phyloP scores from a whole-genome alignment of 208 protist genomes.

The Leishmania mexicana region DNA sequence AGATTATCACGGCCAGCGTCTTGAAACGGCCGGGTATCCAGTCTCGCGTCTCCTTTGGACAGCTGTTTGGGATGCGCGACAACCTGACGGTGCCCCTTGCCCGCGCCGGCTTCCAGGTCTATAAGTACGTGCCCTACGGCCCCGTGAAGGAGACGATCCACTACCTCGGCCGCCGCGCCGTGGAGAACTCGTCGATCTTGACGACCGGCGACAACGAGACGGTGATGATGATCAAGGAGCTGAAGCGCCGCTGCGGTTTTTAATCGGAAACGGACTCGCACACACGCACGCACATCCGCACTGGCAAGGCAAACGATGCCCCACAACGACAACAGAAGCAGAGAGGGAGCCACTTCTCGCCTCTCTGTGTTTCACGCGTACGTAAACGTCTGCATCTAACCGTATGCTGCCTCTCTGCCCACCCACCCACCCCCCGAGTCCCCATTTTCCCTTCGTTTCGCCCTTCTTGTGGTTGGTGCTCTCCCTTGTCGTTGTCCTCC shows the following conservation, averaged over 20 bases:
- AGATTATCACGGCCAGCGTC: conserved; percentile 71
- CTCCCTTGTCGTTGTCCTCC: background rate
- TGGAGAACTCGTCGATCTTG: conserved; percentile 94
- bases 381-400: background rate
- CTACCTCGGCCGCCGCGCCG: conserved; percentile 94
- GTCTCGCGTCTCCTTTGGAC: conserved; percentile 85
- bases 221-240: conserved; percentile 80
- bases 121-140: conserved; percentile 97
- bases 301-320: background rate
- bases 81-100: conserved; percentile 94
- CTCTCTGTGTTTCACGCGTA: background rate
- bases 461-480: background rate
- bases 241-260: conserved; percentile 61
- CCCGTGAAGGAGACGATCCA: conserved; percentile 95
- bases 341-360: background rate
- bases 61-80: conserved; percentile 97
- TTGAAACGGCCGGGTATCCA: conserved; percentile 44
- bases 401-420: background rate
- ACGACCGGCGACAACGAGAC: conserved; percentile 53
- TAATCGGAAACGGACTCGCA: background rate
- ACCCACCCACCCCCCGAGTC: background rate
- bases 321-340: background rate
- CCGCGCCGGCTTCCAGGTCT: conserved; percentile 79
- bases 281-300: background rate
- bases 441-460: background rate